Conservation (phyloP, 169 alveolate species). For the Perkinsus marinus region DNA sequence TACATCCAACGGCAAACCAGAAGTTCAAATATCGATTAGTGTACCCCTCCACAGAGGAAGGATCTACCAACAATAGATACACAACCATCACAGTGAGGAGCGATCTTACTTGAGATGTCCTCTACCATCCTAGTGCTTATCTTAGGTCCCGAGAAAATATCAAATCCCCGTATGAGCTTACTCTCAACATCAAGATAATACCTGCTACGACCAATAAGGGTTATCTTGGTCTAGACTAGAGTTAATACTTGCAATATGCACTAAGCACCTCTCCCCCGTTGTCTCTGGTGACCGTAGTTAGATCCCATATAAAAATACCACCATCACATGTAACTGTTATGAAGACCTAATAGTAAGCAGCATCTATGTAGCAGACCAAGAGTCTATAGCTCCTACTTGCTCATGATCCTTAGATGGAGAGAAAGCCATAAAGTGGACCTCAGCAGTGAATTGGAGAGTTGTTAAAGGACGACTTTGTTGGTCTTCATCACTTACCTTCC, state of each 20-base stretch:
- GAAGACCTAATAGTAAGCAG: neutral
- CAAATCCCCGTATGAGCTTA: neutral
- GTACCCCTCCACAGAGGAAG: neutral
- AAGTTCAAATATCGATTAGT: neutral
- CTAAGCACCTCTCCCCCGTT: neutral
- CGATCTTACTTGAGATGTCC: neutral
- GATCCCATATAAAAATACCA: neutral
- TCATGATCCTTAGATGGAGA: neutral
- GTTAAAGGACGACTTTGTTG: neutral
- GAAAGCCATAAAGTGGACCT: neutral
- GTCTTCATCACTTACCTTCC: neutral
- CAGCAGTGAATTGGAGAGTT: neutral
- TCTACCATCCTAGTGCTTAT: neutral
- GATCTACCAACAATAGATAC: neutral
- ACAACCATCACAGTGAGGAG: neutral
- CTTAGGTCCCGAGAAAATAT: neutral
- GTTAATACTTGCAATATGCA: neutral
- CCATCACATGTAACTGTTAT: neutral
- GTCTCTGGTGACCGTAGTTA: neutral
- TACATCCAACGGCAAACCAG: neutral
- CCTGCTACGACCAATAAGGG: neutral
- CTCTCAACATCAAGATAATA: neutral
- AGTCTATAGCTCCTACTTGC: neutral
- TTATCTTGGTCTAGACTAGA: neutral
- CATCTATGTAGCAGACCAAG: neutral